Conservation (phyloP, 345 rosid genomes). For the Boechera divaricarpa region DNA sequence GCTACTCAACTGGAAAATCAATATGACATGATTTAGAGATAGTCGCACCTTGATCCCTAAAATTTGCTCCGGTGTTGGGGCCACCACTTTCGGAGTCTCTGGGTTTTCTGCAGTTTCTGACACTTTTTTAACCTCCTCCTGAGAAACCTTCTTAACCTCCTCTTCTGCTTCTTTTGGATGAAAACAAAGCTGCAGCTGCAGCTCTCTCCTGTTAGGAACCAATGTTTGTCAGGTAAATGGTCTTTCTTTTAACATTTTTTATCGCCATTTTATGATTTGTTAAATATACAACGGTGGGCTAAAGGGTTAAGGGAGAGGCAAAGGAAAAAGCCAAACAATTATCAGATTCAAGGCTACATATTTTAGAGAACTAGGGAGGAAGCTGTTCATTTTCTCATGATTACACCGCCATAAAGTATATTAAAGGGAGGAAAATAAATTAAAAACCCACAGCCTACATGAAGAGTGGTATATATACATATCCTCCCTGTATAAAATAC, state of each 20-base stretch:
- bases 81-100: slow-evolving; percentile 72
- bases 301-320: slow-evolving; percentile 2
- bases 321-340: neutral
- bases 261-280: neutral
- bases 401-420: neutral
- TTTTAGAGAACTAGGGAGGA: neutral
- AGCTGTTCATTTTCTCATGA: slow-evolving; percentile 16
- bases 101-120: slow-evolving; percentile 62
- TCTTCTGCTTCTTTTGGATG: slow-evolving; percentile 93
- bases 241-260: neutral
- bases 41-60: slow-evolving; percentile 85
- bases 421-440: neutral
- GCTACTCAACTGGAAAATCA: slow-evolving; percentile 1
- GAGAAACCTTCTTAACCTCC: slow-evolving; percentile 70
- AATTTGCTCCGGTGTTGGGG: slow-evolving; percentile 95
- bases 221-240: slow-evolving; percentile 14
- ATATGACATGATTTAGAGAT: slow-evolving; percentile 2
- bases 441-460: neutral
- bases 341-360: slow-evolving; percentile 12
- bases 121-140: slow-evolving; percentile 63
- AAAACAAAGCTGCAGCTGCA: slow-evolving; percentile 81
- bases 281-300: neutral
- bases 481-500: neutral
- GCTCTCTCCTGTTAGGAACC: slow-evolving; percentile 70
- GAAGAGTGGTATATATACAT: neutral